Percentiles rank a stretch among this genome's conserved stretches.
Evolutionary conservation across 2,329 filamentous ascomycete species (phyloP).

Genomic region (Dendrostoma leiphaemia): DNA sequence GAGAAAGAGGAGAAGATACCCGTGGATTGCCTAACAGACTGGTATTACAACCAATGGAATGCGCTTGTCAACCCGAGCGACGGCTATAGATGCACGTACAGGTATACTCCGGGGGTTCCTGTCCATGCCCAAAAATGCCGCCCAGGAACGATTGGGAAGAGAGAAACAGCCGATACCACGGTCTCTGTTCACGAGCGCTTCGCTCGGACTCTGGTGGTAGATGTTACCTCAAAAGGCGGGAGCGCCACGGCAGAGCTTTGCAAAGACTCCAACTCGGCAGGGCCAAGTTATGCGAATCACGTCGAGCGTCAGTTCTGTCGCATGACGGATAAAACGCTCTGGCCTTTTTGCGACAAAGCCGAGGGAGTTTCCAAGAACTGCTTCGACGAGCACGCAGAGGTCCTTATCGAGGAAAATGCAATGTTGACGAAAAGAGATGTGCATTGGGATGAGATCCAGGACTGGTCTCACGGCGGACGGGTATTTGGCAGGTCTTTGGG

Average conservation of each 20-base stretch:
- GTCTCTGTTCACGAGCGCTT: background rate
- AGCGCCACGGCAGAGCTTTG: background rate
- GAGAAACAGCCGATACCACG: too few species aligned
- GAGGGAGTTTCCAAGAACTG: background rate
- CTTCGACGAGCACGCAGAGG: constrained; percentile 1
- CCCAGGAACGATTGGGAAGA: too few species aligned
- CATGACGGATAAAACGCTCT: constrained; percentile 6
- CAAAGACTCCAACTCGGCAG: background rate
- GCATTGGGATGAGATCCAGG: constrained; percentile 3
- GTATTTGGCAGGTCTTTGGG: too few species aligned
- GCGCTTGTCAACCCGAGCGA: background rate
- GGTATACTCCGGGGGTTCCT: too few species aligned
- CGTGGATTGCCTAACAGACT: constrained; percentile 1
- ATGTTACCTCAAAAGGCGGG: background rate
- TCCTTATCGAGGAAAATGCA: background rate
- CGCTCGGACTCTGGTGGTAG: background rate
- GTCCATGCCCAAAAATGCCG: too few species aligned
- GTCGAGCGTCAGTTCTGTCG: background rate
- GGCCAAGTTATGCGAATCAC: constrained; percentile 3
- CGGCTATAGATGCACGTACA: background rate
- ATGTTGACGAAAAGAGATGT: background rate
- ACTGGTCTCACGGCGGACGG: background rate
- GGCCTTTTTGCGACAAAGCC: constrained; percentile 3
- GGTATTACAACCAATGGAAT: background rate
- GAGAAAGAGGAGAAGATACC: background rate